Evolutionary conservation across 148 eudicot genomes (phyloP).

Genomic region (Selenicereus undatus): DNA sequence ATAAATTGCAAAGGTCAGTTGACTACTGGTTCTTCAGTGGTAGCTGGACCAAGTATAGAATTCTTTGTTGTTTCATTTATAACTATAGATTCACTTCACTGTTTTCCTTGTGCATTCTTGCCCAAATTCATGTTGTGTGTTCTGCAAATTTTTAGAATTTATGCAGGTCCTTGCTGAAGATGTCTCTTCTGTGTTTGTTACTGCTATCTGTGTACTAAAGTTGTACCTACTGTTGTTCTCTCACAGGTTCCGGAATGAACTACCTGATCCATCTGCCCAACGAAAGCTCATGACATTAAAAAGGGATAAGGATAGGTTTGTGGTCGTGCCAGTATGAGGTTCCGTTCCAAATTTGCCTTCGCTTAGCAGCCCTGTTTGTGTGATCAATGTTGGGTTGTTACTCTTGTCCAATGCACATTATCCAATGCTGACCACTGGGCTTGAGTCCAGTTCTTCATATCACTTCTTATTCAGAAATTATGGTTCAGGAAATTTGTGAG

Average conservation of each 20-base stretch:
- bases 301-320: conserved; percentile 86
- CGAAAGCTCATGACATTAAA: conserved; percentile 67
- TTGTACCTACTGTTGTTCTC: conserved; percentile 11
- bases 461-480: no score
- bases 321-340: background rate
- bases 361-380: background rate
- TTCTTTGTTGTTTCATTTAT: no score
- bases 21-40: background rate
- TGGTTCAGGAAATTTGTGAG: no score
- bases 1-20: background rate
- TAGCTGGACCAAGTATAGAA: no score
- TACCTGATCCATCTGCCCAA: conserved; percentile 92
- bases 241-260: conserved; percentile 85
- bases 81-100: no score
- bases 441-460: no score
- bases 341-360: background rate
- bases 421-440: no score
- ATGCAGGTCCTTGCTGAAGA: background rate
- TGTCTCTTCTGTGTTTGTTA: background rate
- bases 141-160: background rate
- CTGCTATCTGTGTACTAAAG: background rate
- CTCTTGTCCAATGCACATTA: no score
- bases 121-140: background rate
- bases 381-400: no score
- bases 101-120: background rate